Evolutionary conservation across 2,329 filamentous ascomycete species (phyloP), one percentile per base, ranked within the genome.

Genomic region (Penicillium sclerotiorum): DNA sequence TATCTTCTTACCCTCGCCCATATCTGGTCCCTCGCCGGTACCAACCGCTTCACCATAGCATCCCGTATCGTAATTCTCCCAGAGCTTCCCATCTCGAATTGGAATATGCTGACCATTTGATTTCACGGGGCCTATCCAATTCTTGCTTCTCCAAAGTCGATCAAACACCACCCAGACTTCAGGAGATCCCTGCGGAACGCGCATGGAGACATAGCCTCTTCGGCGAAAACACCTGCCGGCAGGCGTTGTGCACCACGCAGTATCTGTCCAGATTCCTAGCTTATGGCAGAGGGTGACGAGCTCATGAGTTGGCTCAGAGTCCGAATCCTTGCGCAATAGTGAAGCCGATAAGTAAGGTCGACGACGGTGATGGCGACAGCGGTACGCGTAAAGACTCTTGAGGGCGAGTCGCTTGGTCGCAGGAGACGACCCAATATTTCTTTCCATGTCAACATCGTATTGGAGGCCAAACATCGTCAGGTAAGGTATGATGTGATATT

Each of bases 161-260:
- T 84, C 81, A 58, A 82, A 83, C 4, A 82, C 80, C n/a, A 83
- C 81, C 80, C 80, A 84, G 5, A 83, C 80, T 58, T 83, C 81
- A 30, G 77, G 73, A 15, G 77, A 77, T 36, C 79, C 78, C 41
- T 80, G 78, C 0, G 78, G 78, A 42, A 77, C 77, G 43, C 80
- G 73, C 64, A 79, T 78, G 9, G 77, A 74, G 43, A 82, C 79
- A 64, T 84, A 84, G 25, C 81, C 79, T 53, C 79, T 76, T 53
- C 81, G 67, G 47, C 81, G 72, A 55, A 77, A 80, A 60, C 81
- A 84, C 52, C 81, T 70, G 23, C 77, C 77, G 12, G 79, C 81
- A 1, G 80, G 80, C 4, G 78, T 82, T 13, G 81, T 80, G 60
- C 81, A 84, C 81, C 81, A 83, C 20, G 80, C 79, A 3, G 81